Base-by-base conservation (phyloP, 371 early-diverging fungal genomes). In the Gilbertella persicaria region DNA sequence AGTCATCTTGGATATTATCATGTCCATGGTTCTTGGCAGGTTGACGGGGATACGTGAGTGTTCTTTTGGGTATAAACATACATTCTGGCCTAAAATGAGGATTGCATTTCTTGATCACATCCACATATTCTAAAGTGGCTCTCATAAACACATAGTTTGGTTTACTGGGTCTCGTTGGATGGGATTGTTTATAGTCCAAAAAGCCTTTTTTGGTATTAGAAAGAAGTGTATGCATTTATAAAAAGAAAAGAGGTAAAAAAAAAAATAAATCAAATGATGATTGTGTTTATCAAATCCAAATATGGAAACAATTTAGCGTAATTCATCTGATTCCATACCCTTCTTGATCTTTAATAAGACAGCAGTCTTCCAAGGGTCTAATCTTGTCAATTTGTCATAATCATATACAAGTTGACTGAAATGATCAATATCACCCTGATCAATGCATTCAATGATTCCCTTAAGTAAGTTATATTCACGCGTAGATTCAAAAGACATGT, bases 351-450 rank as follows among this genome's bases (percentile, higher is more conserved):
- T 82, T 46, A 97, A 78, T 50, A 98, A 71, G 36, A 96, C 78
- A 29, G 89, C 83, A 5, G 97, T 97, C 71, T 97, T 97, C 98
- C 98, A 98, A 62, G 84, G 79, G 76, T 98, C 98, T 36, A 98
- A 81, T 68, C 91, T 88, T 10, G 92, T 87, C 42, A 97, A 56
- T 48, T 88, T 81, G 70, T 98, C 97, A 72, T 81, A 97, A 19
- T 91, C 91, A 20, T 80, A 81, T 6, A 95, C 89, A 30, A 76
- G 71, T 55, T 85, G 83, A 10, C 94, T 93, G 64, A 93, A 97
- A 23, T 76, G 82, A 33, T 93, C 92, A 10, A 84, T 67, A 73
- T 97, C 96, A 20, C 82, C 86, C 39, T 73, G 79, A 37, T 95
- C 91, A 29, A 90, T 73, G 29, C 93, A 87, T 0, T 80, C 86